These are phyloP conservation scores for Tetrahymena malaccensis DNA, from an alignment of 73 alveolate species.

Conservation along the genomic window DNA sequence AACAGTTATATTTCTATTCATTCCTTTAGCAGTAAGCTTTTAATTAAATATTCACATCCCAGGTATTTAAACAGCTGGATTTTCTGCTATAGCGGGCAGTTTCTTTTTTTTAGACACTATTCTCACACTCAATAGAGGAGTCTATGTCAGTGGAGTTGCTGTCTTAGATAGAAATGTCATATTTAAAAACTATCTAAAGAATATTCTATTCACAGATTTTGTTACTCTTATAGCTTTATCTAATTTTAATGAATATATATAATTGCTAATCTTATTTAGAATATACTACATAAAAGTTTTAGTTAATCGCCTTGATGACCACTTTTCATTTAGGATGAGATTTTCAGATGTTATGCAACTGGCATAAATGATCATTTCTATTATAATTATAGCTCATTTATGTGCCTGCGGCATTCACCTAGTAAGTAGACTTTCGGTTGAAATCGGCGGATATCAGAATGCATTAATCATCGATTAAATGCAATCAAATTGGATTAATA, in stretches of 20 bases:
- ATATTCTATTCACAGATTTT: background rate
- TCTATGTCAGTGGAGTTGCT: background rate
- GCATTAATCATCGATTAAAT: background rate
- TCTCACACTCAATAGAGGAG: background rate
- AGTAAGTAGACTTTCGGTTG: background rate
- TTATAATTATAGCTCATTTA: background rate
- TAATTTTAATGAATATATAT: background rate
- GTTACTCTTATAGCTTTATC: background rate
- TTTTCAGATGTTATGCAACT: background rate
- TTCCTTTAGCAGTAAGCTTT: background rate
- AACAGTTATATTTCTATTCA: background rate
- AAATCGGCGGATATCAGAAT: background rate
- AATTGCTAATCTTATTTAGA: background rate
- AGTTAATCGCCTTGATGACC: background rate
- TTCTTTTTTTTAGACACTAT: background rate
- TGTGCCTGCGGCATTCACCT: background rate
- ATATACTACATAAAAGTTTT: background rate
- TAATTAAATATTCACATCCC: background rate
- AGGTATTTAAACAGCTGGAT: background rate
- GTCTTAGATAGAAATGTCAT: background rate
- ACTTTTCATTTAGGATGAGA: background rate
- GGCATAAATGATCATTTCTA: background rate
- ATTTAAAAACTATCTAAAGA: background rate
- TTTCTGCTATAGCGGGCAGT: background rate
- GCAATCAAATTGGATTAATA: background rate